phyloP scores from a whole-genome alignment of 2,329 filamentous ascomycete species.

The Nemania sp. region DNA sequence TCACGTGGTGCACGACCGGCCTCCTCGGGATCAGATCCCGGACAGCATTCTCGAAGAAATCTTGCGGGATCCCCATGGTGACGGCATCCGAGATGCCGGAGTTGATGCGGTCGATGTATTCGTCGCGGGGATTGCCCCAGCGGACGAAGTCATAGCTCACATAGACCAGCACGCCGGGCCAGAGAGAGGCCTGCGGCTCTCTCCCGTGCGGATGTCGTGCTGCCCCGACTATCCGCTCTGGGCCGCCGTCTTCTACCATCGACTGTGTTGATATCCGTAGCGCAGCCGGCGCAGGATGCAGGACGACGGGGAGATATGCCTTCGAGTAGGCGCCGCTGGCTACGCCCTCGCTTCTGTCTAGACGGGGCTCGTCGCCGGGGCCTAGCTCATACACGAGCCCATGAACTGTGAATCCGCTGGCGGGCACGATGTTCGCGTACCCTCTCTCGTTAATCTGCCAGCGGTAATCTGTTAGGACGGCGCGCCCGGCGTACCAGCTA shows the following conservation, averaged over 20 bases:
- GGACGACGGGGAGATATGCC: not conserved
- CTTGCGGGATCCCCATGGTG: not conserved
- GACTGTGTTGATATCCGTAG: not conserved
- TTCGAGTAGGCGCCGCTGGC: slow-evolving; percentile 11
- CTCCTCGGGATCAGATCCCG: not conserved
- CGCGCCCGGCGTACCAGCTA: slow-evolving; percentile 1
- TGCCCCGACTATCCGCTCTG: not conserved
- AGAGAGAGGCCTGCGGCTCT: not conserved
- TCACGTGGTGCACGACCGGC: not conserved
- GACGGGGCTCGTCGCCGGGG: slow-evolving; percentile 1
- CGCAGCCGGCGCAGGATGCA: not conserved
- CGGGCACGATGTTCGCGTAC: slow-evolving; percentile 3
- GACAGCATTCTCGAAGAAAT: not conserved
- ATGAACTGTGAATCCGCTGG: slow-evolving; percentile 8
- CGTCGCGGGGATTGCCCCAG: not conserved
- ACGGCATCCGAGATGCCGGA: slow-evolving; percentile 2
- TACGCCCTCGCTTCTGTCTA: slow-evolving; percentile 14
- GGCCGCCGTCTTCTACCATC: not conserved
- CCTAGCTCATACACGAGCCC: slow-evolving; percentile 13
- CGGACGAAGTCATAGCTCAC: not conserved
- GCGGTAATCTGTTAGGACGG: slow-evolving; percentile 12
- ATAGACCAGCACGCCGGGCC: slow-evolving; percentile 4
- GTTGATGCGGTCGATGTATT: slow-evolving; percentile 12
- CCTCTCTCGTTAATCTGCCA: slow-evolving; percentile 13
- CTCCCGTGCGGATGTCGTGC: not conserved